These are phyloP conservation scores for Micractinium conductrix DNA, from an alignment of 139 green algal species.

Conservation along the genomic window DNA sequence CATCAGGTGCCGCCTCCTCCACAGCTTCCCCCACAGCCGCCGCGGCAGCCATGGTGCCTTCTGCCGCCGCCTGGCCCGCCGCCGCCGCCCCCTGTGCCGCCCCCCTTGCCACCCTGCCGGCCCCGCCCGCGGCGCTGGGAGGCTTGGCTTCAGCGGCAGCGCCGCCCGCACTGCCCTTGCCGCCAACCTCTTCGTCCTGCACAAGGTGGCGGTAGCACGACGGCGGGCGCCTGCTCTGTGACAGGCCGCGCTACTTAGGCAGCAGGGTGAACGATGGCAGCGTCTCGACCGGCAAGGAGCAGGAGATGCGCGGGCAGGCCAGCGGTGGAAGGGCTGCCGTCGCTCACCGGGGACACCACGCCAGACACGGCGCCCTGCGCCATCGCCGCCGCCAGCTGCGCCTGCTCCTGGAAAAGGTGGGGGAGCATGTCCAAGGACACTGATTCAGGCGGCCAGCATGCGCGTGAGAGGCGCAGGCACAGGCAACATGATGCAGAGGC, in stretches of 20 bases:
- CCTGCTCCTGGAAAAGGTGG: conserved; percentile 17
- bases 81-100: neutral
- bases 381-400: conserved; percentile 10
- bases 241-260: neutral
- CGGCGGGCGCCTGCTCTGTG: neutral
- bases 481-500: too few relatives aligned
- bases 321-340: neutral
- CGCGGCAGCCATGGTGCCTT: neutral
- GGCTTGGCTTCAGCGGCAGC: neutral
- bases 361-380: neutral
- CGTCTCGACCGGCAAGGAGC: neutral
- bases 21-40: neutral
- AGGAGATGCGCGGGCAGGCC: neutral
- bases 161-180: neutral
- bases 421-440: too few relatives aligned
- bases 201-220: neutral
- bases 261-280: neutral
- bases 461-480: too few relatives aligned
- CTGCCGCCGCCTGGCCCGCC: neutral
- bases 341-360: neutral
- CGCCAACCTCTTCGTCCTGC: neutral
- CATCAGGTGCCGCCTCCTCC: neutral
- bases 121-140: neutral
- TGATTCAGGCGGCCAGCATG: too few relatives aligned
- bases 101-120: neutral